These are phyloP conservation scores for Globisporangium paddicum DNA, from an alignment of 352 stramenopile species.

Conservation along the genomic window DNA sequence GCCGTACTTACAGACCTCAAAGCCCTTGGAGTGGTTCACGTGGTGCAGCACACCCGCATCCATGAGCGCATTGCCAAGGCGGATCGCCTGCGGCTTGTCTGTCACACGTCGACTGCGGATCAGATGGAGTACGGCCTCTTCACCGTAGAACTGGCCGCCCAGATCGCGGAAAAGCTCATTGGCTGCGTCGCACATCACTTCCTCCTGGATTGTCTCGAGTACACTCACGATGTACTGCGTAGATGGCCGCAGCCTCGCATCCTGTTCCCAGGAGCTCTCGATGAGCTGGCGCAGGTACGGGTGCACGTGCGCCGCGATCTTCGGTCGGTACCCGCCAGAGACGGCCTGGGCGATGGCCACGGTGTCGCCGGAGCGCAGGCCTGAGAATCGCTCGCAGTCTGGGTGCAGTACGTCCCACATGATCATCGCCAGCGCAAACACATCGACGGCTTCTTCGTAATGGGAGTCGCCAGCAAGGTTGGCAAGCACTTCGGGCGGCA, in stretches of 20 bases:
- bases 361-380: not conserved
- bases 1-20: not conserved
- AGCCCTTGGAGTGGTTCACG: conserved; percentile 1
- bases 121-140: not conserved
- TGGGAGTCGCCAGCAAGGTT: not conserved
- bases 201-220: conserved; percentile 1
- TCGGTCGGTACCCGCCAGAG: not conserved
- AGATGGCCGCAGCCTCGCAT: not conserved
- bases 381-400: not conserved
- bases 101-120: not conserved
- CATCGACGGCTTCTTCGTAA: not conserved
- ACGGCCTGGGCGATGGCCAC: not conserved
- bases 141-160: not conserved
- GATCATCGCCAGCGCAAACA: not conserved
- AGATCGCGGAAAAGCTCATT: not conserved
- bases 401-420: not conserved
- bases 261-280: not conserved
- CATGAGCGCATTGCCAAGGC: not conserved
- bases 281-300: not conserved
- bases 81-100: not conserved
- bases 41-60: not conserved
- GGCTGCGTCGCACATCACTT: not conserved
- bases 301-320: not conserved
- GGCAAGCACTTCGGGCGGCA: not conserved
- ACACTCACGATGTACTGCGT: not conserved